Conservation (phyloP, 345 rosid species). For the Eucalyptus coolabah region DNA sequence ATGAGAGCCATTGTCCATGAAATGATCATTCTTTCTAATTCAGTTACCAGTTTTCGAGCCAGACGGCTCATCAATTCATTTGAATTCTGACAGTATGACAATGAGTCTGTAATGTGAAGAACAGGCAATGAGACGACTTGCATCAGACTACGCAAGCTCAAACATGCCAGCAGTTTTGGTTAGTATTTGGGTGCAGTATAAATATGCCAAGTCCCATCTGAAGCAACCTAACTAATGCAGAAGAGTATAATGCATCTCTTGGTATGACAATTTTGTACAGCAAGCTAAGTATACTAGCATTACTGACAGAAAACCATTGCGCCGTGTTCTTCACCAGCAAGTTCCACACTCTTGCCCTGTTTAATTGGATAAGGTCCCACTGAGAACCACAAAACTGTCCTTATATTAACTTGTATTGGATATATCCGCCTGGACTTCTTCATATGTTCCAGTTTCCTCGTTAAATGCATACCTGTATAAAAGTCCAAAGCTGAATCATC, state of each 20-base stretch:
- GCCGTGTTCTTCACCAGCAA: not conserved
- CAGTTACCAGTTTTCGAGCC: not conserved
- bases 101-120: not conserved
- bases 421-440: constrained; percentile 16
- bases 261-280: not conserved
- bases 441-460: constrained; percentile 37
- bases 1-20: not conserved
- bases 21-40: not conserved
- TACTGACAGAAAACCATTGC: not conserved
- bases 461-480: constrained; percentile 41
- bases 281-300: not conserved
- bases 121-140: not conserved
- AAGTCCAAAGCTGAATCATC: not conserved
- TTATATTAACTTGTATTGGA: constrained; percentile 1
- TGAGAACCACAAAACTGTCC: not conserved
- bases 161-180: not conserved
- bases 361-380: not conserved
- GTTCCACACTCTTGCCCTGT: not conserved
- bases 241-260: not conserved
- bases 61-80: not conserved
- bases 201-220: not conserved
- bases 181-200: not conserved
- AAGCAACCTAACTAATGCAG: not conserved
- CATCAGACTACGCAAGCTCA: not conserved
- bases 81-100: not conserved